Evolutionary conservation across 495 filamentous ascomycete genomes (phyloP), one percentile per base, ranked within the genome.

Genomic region (Penicillium coffeae): DNA sequence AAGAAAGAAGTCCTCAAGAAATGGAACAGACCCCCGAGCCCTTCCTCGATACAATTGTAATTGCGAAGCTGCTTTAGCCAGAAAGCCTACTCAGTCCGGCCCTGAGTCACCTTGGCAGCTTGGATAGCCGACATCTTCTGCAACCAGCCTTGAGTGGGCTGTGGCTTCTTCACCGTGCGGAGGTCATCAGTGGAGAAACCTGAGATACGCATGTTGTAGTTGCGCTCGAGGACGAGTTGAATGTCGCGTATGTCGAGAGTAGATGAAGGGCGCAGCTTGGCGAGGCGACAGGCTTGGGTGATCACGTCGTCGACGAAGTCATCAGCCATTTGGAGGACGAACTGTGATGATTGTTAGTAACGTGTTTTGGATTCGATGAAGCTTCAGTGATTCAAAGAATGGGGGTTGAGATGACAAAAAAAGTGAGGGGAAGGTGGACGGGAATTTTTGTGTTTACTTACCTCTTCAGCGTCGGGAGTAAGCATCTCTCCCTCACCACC

Each of bases 141-240:
- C 45, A 90, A 89, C 88, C 93, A 97, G 20, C 79, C 85, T 38
- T 81, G 75, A 39, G 89, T 82, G 4, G 93, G 93, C 64, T 90
- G 85, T 19, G 92, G 84, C 69, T 95, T 96, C 59, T 89, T 83
- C 16, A 96, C 91, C 2, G 89, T 96, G 46, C 93, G 83, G 49
- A 96, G 79, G 69, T 98, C 93, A 59, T 98, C 93, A 21, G 88
- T 87, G 4, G 89, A 83, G 68, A 94, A 96, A 27, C 93, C 93
- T 0, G 93, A 95, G 48, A 96, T 89, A 47, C 93, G 88, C 72
- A 97, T 97, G 68, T 97, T 96, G 80, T 94, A 96, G 64, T 90
- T 91, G 47, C 94, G 87, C 72, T 98, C 93, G 14, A 98, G 84
- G 19, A 96, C 84, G 25, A 96, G 84, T 70, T 96, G 93, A 41